These are phyloP conservation scores for Vicia villosa DNA, from an alignment of 306 rosid species.

Conservation along the genomic window DNA sequence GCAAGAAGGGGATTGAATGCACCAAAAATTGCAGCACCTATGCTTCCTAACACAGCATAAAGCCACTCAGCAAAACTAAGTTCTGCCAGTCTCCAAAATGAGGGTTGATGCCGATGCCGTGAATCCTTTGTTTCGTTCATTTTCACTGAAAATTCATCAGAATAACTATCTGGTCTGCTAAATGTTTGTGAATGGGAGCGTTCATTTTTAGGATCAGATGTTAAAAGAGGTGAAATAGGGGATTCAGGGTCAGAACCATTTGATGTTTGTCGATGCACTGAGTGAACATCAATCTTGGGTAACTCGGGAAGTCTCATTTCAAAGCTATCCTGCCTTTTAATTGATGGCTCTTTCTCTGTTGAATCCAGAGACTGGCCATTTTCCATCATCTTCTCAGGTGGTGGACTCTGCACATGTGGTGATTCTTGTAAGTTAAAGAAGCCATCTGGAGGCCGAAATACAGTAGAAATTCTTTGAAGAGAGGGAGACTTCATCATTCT, in stretches of 20 bases:
- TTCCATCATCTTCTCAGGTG: constrained; percentile 78
- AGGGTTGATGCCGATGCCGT: constrained; percentile 66
- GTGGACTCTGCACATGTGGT: constrained; percentile 83
- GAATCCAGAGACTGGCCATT: constrained; percentile 78
- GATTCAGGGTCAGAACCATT: constrained; percentile 98
- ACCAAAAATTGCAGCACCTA: constrained; percentile 98
- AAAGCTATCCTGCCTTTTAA: constrained; percentile 93
- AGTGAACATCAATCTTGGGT: constrained; percentile 92
- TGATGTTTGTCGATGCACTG: constrained; percentile 63
- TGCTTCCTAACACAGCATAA: constrained; percentile 96
- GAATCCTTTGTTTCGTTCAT: constrained; percentile 51
- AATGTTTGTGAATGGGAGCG: constrained; percentile 99
- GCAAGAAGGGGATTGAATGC: constrained; percentile 99
- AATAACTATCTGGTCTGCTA: constrained; percentile 87
- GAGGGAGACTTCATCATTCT: constrained; percentile 93
- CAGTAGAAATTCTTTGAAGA: constrained; percentile 76
- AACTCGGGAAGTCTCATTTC: constrained; percentile 95
- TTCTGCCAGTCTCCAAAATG: constrained; percentile 93
- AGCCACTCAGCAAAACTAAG: constrained; percentile 99
- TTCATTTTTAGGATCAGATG: constrained; percentile 95
- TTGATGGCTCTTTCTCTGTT: constrained; percentile 82
- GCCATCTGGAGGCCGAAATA: constrained; percentile 68
- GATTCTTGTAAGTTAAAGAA: constrained; percentile 77
- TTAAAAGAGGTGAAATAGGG: constrained; percentile 92
- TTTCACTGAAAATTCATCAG: constrained; percentile 67